Conservation (phyloP, 2,329 filamentous ascomycete species). For the Penicillium digitatum region DNA sequence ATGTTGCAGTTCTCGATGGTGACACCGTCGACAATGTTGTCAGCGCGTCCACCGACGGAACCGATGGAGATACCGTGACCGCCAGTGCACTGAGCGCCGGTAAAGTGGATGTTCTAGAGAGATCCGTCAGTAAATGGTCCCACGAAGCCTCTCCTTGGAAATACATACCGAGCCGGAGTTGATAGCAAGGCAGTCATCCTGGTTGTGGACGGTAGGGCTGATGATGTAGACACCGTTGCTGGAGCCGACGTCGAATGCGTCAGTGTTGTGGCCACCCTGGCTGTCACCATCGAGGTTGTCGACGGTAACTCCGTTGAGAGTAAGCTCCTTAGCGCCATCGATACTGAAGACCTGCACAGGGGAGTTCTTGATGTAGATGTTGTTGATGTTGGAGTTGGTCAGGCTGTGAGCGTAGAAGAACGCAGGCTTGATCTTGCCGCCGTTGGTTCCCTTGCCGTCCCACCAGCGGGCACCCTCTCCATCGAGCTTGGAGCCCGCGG, state of each 20-base stretch:
- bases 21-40: constrained; percentile 54
- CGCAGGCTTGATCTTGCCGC: constrained; percentile 62
- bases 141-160: too few species aligned
- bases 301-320: constrained; percentile 51
- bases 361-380: constrained; percentile 33
- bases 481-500: constrained; percentile 44
- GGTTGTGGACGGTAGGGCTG: constrained; percentile 54
- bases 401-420: constrained; percentile 53
- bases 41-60: constrained; percentile 52
- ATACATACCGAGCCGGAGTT: constrained; percentile 49
- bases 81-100: constrained; percentile 29
- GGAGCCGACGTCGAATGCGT: constrained; percentile 36
- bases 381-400: constrained; percentile 29
- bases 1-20: constrained; percentile 49
- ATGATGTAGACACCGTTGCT: constrained; percentile 45
- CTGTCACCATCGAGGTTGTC: constrained; percentile 56
- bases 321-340: constrained; percentile 47
- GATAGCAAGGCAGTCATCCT: constrained; percentile 58
- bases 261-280: constrained; percentile 50
- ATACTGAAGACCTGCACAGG: constrained; percentile 39
- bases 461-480: constrained; percentile 57
- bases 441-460: constrained; percentile 59
- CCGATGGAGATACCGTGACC: constrained; percentile 53
- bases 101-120: constrained; percentile 28
- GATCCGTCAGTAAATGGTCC: not conserved